Evolutionary conservation across 306 rosid genomes (phyloP).

Genomic region (Acacia melanoxylon): DNA sequence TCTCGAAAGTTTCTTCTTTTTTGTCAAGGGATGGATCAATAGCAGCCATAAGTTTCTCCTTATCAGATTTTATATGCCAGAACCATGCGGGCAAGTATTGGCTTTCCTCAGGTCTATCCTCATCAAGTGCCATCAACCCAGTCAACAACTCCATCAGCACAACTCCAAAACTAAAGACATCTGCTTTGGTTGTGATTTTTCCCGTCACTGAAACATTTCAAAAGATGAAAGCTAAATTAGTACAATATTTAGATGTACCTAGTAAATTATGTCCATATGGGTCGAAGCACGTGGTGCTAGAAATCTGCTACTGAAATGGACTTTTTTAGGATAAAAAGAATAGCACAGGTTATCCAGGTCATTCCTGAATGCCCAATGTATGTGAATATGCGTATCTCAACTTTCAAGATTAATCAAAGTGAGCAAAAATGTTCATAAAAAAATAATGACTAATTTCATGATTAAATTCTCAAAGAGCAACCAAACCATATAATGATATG

Average conservation of each 20-base stretch:
- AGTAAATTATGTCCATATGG: neutral
- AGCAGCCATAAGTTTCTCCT: slow-evolving; percentile 79
- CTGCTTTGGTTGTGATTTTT: slow-evolving; percentile 94
- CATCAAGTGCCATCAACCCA: slow-evolving; percentile 94
- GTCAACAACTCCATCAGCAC: slow-evolving; percentile 94
- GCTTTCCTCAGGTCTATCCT: slow-evolving; percentile 81
- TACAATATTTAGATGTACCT: slow-evolving; percentile 6
- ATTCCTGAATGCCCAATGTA: neutral
- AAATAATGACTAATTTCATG: neutral
- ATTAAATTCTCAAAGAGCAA: slow-evolving; percentile 14
- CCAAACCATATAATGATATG: neutral
- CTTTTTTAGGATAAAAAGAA: neutral
- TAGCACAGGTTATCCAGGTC: neutral
- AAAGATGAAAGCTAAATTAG: slow-evolving; percentile 39
- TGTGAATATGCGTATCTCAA: neutral
- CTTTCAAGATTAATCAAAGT: neutral
- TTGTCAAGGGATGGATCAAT: slow-evolving; percentile 67
- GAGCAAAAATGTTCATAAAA: neutral
- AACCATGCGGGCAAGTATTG: slow-evolving; percentile 97
- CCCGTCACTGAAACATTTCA: slow-evolving; percentile 77
- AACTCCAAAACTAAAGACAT: slow-evolving; percentile 98
- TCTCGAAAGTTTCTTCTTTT: slow-evolving; percentile 78
- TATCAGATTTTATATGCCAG: slow-evolving; percentile 88
- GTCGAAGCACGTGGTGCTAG: neutral
- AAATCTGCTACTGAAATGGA: neutral